Percentiles rank a stretch among this genome's conserved stretches.
Evolutionary conservation across 768 basidiomycete species (phyloP).

Genomic region (Podaxis carcinomalis): DNA sequence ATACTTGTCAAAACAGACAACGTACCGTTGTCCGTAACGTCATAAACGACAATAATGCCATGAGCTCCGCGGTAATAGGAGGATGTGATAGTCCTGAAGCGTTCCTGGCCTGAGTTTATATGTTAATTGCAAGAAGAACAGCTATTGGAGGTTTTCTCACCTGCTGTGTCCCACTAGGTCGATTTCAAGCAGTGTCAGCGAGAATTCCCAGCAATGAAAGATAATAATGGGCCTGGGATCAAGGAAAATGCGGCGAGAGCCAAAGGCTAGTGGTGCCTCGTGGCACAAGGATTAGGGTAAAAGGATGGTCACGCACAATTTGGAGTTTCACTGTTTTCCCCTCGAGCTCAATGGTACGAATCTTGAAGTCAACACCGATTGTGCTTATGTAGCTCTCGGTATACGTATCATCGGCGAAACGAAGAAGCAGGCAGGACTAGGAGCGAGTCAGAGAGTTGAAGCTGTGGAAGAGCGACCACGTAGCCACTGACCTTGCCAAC

Average conservation of each 20-base stretch:
- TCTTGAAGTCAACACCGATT: conserved; percentile 99
- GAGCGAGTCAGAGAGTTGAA: conserved; percentile 20
- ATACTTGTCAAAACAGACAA: background rate
- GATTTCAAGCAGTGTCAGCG: background rate
- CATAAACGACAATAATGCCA: conserved; percentile 98
- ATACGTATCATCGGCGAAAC: conserved; percentile 95
- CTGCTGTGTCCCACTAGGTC: conserved; percentile 94
- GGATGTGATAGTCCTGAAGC: conserved; percentile 98
- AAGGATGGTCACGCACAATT: conserved; percentile 65
- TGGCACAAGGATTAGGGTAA: conserved; percentile 1
- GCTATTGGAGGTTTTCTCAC: conserved; percentile 31
- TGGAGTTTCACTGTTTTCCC: conserved; percentile 98
- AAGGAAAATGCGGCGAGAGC: background rate
- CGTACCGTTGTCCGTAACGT: conserved; percentile 90
- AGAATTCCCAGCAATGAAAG: background rate
- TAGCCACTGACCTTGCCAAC: conserved; percentile 73
- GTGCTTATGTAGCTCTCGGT: conserved; percentile 97
- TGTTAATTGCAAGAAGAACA: conserved; percentile 2
- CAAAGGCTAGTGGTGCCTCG: background rate
- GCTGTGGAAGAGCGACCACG: conserved; percentile 21
- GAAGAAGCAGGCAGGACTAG: conserved; percentile 87
- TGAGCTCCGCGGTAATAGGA: conserved; percentile 99
- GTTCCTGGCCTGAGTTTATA: conserved; percentile 73
- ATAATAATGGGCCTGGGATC: background rate
- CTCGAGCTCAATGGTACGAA: conserved; percentile 96